A percentile compares a stretch with the other conserved stretches of the same genome.
Conservation (phyloP, 306 rosid species). For the Cucumis hystrix region DNA sequence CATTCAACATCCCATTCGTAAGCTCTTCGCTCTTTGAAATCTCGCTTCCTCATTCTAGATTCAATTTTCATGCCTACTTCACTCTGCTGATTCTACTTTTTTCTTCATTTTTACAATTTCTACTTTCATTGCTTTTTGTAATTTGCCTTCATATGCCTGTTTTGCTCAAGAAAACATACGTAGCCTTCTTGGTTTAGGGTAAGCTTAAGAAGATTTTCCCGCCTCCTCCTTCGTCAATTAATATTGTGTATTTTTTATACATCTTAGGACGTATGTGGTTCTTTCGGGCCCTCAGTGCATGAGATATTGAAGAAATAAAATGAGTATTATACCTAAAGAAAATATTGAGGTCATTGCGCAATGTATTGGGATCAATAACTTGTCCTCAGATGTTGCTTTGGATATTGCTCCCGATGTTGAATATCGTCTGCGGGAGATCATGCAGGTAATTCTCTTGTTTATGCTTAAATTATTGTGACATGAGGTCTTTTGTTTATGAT, state of each 20-base stretch:
- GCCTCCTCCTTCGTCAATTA: not conserved
- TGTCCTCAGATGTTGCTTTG: constrained; percentile 69
- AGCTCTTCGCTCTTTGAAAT: not conserved
- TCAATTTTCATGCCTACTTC: not conserved
- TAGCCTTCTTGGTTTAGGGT: not conserved
- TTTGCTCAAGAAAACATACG: not conserved
- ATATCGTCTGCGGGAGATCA: constrained; percentile 84
- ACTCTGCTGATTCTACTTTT: not conserved
- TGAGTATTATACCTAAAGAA: constrained; percentile 77
- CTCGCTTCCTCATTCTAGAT: not conserved
- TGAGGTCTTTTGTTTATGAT: not conserved
- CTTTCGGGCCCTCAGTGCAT: not conserved
- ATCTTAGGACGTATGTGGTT: not conserved
- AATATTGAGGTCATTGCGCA: constrained; percentile 82
- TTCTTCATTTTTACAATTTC: not conserved
- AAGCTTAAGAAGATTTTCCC: not conserved
- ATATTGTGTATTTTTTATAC: not conserved
- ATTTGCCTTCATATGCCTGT: not conserved
- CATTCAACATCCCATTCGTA: not conserved
- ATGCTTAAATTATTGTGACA: not conserved
- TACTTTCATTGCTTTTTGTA: not conserved
- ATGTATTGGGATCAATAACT: constrained; percentile 66
- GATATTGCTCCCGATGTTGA: constrained; percentile 91
- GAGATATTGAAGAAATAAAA: constrained; percentile 14
- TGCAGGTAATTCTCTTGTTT: constrained; percentile 47